A percentile compares a stretch with the other conserved stretches of the same genome.
Evolutionary conservation across 352 stramenopile genomes (phyloP).

Genomic region (Pythium oligandrum): DNA sequence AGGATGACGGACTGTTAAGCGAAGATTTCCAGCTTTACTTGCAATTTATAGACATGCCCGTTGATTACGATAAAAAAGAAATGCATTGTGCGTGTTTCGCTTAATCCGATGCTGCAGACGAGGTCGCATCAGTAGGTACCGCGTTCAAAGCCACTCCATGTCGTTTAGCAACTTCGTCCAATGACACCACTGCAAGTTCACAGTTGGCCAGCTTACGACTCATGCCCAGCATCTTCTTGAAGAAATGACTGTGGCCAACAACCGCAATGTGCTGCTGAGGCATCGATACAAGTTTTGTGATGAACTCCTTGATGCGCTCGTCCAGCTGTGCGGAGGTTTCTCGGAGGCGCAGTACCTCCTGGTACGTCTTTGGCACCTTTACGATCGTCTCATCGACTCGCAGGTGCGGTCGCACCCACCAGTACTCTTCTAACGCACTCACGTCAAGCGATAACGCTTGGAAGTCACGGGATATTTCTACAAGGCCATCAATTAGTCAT

Average conservation of each 20-base stretch:
- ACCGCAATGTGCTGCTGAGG: conserved; percentile 71
- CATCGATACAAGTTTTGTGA: conserved; percentile 41
- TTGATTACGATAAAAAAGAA: too few relatives aligned
- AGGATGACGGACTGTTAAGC: conserved; percentile 17
- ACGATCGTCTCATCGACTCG: conserved; percentile 23
- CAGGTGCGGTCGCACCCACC: conserved; percentile 51
- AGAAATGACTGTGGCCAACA: conserved; percentile 80
- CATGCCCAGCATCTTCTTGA: conserved; percentile 83
- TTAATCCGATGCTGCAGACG: too few relatives aligned
- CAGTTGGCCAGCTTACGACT: conserved; percentile 78
- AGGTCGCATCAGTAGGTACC: too few relatives aligned
- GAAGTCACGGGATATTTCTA: too few relatives aligned
- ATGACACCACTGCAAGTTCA: conserved; percentile 48
- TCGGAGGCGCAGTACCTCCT: conserved; percentile 51
- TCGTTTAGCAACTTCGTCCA: conserved; percentile 20
- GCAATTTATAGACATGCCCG: too few relatives aligned
- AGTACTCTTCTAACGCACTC: conserved; percentile 37
- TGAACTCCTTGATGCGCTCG: conserved; percentile 56
- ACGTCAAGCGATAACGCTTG: conserved; percentile 21
- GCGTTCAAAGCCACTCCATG: conserved; percentile 7
- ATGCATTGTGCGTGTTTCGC: too few relatives aligned
- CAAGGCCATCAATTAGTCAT: too few relatives aligned
- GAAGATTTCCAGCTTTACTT: too few relatives aligned
- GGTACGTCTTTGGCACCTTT: conserved; percentile 26
- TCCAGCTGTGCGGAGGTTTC: conserved; percentile 59